Evolutionary conservation across 2,329 filamentous ascomycete genomes (phyloP).

Genomic region (Coniochaeta sp.): DNA sequence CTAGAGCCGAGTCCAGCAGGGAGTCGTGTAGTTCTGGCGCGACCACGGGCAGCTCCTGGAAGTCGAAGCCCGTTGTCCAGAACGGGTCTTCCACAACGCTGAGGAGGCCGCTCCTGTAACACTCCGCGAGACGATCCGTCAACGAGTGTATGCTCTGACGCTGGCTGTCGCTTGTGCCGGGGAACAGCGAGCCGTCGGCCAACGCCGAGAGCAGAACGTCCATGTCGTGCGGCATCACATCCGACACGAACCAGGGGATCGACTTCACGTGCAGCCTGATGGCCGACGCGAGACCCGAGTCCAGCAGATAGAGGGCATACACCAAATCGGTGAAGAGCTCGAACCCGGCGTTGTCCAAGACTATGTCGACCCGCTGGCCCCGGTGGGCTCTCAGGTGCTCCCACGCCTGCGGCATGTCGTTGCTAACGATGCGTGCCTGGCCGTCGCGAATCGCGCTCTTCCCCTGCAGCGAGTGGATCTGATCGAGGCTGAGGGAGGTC

Average conservation of each 20-base stretch:
- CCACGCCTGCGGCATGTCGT: background rate
- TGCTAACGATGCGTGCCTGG: background rate
- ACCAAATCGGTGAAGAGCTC: background rate
- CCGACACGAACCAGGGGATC: background rate
- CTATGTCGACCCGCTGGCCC: background rate
- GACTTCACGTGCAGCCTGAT: background rate
- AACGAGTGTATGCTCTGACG: background rate
- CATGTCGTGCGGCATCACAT: background rate
- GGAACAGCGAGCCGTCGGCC: background rate
- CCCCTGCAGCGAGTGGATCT: background rate
- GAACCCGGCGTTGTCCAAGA: background rate
- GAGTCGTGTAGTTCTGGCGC: background rate
- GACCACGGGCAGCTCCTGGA: background rate
- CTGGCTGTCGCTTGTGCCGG: background rate
- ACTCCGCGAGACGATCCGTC: background rate
- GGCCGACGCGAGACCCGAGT: background rate
- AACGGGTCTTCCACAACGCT: background rate
- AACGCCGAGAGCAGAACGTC: background rate
- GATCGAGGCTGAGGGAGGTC: background rate
- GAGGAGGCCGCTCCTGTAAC: background rate
- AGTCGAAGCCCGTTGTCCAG: background rate
- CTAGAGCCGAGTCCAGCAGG: background rate
- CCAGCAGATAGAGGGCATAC: background rate
- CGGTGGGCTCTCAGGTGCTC: background rate
- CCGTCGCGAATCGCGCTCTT: background rate